Percentiles rank a stretch among this genome's conserved stretches.
These are phyloP conservation scores for Colletotrichum paranaense DNA, from an alignment of 2,329 filamentous ascomycete genomes.

Conservation along the genomic window DNA sequence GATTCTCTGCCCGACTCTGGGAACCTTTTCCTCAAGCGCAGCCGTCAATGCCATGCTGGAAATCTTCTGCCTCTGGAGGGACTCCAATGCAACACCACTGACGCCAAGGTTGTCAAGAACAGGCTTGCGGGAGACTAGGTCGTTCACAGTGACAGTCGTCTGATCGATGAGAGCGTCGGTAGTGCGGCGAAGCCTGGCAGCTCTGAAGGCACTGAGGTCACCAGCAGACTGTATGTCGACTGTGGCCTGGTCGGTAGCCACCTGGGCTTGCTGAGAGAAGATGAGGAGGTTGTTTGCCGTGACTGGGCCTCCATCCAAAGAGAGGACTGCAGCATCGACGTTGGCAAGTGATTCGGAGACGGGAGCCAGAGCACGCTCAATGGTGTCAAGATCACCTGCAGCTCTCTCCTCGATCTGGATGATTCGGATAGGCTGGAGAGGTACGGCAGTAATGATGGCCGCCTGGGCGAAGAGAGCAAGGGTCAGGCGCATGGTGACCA, in stretches of 20 bases:
- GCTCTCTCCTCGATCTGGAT: not conserved
- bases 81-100: conserved; percentile 38
- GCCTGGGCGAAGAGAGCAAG: conserved; percentile 27
- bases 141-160: conserved; percentile 38
- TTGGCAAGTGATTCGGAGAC: conserved; percentile 16
- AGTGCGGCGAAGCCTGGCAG: conserved; percentile 37
- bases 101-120: conserved; percentile 42
- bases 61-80: conserved; percentile 40
- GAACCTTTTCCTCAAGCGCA: conserved; percentile 41
- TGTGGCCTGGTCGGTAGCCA: conserved; percentile 37
- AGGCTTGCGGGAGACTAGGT: conserved; percentile 40
- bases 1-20: conserved; percentile 41
- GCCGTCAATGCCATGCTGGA: conserved; percentile 38
- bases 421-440: not conserved
- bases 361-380: conserved; percentile 22
- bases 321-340: conserved; percentile 25
- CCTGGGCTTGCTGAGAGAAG: conserved; percentile 26
- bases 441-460: conserved; percentile 18
- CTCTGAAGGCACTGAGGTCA: conserved; percentile 37
- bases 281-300: conserved; percentile 30
- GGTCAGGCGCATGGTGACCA: conserved; percentile 14
- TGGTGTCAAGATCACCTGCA: conserved; percentile 10
- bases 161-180: conserved; percentile 37
- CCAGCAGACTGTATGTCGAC: conserved; percentile 40
- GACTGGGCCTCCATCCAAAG: conserved; percentile 24